Percentiles rank a stretch among this genome's conserved stretches.
phyloP scores from a whole-genome alignment of 2,329 filamentous ascomycete genomes.

The Trichoderma sp. region DNA sequence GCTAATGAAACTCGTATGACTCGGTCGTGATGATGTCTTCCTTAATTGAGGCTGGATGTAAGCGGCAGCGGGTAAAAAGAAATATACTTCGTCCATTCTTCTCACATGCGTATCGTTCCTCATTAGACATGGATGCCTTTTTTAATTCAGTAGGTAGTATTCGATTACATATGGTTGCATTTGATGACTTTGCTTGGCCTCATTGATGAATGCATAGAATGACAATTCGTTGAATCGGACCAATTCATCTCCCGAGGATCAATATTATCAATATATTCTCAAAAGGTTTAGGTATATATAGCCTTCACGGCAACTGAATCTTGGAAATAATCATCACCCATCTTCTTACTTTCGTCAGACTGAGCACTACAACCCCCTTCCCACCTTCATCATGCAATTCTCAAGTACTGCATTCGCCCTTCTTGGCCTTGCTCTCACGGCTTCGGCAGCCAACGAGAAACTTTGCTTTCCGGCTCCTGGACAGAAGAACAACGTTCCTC shows the following conservation, averaged over 20 bases:
- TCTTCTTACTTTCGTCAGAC: neutral
- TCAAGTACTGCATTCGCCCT: neutral
- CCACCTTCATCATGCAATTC: neutral
- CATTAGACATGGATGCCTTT: neutral
- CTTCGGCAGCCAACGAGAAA: neutral
- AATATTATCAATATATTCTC: neutral
- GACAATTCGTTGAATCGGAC: neutral
- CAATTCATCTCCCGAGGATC: neutral
- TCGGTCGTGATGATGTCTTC: neutral
- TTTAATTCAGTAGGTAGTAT: neutral
- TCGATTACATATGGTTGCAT: neutral
- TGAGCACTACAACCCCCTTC: rapidly evolving
- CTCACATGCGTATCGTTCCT: neutral
- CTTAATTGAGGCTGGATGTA: neutral
- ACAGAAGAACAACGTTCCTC: neutral
- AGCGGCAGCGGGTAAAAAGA: neutral
- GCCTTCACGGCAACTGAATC: neutral
- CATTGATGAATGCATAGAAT: too few species aligned
- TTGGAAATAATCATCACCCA: neutral
- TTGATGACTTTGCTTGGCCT: neutral
- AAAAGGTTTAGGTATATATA: neutral
- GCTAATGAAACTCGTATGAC: neutral
- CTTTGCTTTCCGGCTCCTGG: neutral
- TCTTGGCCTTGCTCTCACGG: neutral
- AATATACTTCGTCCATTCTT: neutral